These are phyloP conservation scores for barrel medic (Medicago truncatula) DNA, from an alignment of 306 rosid genomes.

Conservation along the genomic window DNA sequence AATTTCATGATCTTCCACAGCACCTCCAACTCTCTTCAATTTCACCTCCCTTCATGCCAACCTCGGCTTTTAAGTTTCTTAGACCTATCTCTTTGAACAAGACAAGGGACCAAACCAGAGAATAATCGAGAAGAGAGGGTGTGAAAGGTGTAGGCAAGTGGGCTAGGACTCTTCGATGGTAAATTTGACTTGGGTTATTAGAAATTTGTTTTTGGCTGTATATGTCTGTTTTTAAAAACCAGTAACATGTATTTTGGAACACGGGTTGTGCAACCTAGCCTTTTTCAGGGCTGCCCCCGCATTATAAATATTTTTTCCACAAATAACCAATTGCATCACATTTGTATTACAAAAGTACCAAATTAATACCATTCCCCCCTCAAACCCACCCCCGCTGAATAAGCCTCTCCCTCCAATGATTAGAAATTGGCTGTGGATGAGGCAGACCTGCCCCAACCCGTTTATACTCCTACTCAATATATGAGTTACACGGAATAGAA, in stretches of 20 bases:
- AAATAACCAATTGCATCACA: neutral
- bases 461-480: slow-evolving; percentile 11
- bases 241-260: too few relatives aligned
- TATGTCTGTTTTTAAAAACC: too few relatives aligned
- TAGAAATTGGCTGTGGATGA: neutral
- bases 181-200: too few relatives aligned
- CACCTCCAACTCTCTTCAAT: neutral
- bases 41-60: neutral
- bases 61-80: neutral
- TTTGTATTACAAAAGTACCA: neutral
- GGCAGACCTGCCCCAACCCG: neutral
- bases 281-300: too few relatives aligned
- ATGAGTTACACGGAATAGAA: slow-evolving; percentile 17
- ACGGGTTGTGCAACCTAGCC: too few relatives aligned
- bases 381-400: too few relatives aligned
- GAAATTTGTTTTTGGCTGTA: too few relatives aligned
- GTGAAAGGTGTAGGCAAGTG: neutral
- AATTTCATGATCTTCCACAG: neutral
- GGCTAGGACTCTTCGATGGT: too few relatives aligned
- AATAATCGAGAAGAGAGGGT: neutral
- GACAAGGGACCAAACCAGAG: neutral
- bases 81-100: neutral
- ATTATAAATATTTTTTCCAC: neutral
- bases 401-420: neutral
- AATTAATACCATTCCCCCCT: too few relatives aligned